These are phyloP conservation scores for Leishmania lainsoni DNA, from an alignment of 208 protist species.

Conservation along the genomic window DNA sequence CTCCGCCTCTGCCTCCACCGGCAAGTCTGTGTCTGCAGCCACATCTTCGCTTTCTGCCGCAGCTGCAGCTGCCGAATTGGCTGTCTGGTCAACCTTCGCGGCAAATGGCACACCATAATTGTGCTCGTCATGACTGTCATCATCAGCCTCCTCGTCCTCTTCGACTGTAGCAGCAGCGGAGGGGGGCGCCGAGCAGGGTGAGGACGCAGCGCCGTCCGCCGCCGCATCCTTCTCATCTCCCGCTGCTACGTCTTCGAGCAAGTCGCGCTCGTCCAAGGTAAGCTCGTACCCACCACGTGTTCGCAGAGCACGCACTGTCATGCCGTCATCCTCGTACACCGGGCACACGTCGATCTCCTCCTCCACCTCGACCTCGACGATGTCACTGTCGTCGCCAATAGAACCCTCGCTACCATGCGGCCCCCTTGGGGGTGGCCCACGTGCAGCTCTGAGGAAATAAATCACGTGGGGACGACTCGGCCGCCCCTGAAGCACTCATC, in stretches of 20 bases:
- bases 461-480: background rate
- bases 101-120: background rate
- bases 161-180: background rate
- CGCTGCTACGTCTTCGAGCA: slow-evolving; percentile 34
- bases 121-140: background rate
- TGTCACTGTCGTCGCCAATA: background rate
- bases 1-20: slow-evolving; percentile 3
- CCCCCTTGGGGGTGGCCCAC: background rate
- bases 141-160: background rate
- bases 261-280: slow-evolving; percentile 66
- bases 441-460: background rate
- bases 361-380: slow-evolving; percentile 15
- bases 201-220: slow-evolving; percentile 24
- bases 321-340: slow-evolving; percentile 50
- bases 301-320: slow-evolving; percentile 49
- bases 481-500: too few species aligned
- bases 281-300: slow-evolving; percentile 63
- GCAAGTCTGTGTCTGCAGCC: background rate
- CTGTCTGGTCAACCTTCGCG: slow-evolving; percentile 39
- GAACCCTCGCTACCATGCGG: background rate
- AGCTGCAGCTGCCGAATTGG: slow-evolving; percentile 1
- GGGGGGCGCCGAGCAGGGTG: background rate
- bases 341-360: slow-evolving; percentile 31
- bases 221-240: slow-evolving; percentile 19
- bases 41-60: slow-evolving; percentile 33